Evolutionary conservation across 2,329 filamentous ascomycete species (phyloP), one percentile per base, ranked within the genome.

Genomic region (Aspergillus nomiae): DNA sequence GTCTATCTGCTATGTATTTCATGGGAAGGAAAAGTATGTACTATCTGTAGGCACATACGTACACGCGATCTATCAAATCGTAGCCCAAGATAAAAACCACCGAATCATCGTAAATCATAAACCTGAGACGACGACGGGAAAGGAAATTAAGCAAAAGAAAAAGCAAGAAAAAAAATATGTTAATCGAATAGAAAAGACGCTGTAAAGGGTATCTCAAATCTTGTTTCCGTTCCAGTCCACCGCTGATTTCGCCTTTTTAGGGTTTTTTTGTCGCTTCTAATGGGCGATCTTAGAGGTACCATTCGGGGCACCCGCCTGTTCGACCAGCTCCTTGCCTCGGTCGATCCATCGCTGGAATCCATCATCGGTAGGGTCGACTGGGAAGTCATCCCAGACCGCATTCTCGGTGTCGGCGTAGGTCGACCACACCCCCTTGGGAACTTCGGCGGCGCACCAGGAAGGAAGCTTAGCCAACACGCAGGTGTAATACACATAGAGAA

Each of bases 401-500:
- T 73, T 72, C 59, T 76, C 73, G 8, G 78, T 74, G 67, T 81
- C 79, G 8, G 79, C 76, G 62, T 82, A 81, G 6, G 70, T 74
- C 11, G 77, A 80, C 73, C 73, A 78, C 11, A 77, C 71, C 7
- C 77, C 79, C 63, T 79, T 78, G 28, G 77, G 74, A 16, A 75
- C 74, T 58, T 76, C 73, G 5, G 73, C 63, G 2, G 68, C 69
- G 4, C 71, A 76, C 77, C 78, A 80, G 0, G 78, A 76, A 0
- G 76, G 78, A 19, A 81, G 66, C 62, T 80, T 81, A 19, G 78
- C 77, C 41, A 78, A 67, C 3, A 81, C 76, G 57, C 75, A 78
- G 26, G 78, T 81, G 64, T 81, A 82, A 68, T 81, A 82, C 50
- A 81, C 80, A 62, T 82, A 82, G 9, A 82, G 73, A 48, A 81